Evolutionary conservation across 768 basidiomycete genomes (phyloP).

Genomic region (Vararia minispora): DNA sequence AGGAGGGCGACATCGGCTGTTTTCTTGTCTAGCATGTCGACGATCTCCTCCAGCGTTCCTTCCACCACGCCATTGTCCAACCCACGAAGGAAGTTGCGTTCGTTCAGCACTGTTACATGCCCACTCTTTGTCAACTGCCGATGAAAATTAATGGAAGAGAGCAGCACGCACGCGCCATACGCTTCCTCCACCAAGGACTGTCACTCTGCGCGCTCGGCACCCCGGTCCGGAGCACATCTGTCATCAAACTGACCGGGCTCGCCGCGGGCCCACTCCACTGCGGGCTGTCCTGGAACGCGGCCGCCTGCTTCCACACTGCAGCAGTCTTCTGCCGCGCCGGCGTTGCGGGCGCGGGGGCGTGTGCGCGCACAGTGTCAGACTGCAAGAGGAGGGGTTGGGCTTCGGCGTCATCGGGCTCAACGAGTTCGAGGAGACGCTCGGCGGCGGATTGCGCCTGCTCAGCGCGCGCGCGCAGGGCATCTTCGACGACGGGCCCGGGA

Average conservation of each 20-base stretch:
- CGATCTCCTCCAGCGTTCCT: conserved; percentile 42
- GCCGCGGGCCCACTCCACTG: conserved; percentile 36
- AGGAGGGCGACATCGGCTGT: conserved; percentile 41
- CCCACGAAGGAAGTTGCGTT: conserved; percentile 33
- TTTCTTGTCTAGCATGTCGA: conserved; percentile 41
- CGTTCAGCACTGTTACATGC: conserved; percentile 32
- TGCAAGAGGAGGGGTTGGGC: conserved; percentile 17
- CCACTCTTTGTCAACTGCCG: conserved; percentile 2
- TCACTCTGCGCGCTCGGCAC: conserved; percentile 58
- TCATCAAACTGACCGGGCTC: conserved; percentile 52
- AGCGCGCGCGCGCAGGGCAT: conserved; percentile 76
- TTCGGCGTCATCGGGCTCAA: conserved; percentile 61
- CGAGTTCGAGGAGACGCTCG: conserved; percentile 75
- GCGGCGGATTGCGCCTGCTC: conserved; percentile 93
- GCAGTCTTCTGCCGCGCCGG: conserved; percentile 47
- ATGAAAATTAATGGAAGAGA: background rate
- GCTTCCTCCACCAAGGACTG: conserved; percentile 78
- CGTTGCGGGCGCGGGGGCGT: conserved; percentile 40
- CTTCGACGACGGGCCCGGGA: conserved; percentile 56
- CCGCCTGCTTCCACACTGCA: conserved; percentile 58
- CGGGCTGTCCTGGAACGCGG: conserved; percentile 77
- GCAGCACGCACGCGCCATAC: conserved; percentile 48
- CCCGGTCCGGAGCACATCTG: conserved; percentile 22
- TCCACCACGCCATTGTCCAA: conserved; percentile 27
- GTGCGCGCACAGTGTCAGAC: conserved; percentile 22